Base-by-base conservation (phyloP, 2,329 filamentous ascomycete species). In the Exophiala mesophila region DNA sequence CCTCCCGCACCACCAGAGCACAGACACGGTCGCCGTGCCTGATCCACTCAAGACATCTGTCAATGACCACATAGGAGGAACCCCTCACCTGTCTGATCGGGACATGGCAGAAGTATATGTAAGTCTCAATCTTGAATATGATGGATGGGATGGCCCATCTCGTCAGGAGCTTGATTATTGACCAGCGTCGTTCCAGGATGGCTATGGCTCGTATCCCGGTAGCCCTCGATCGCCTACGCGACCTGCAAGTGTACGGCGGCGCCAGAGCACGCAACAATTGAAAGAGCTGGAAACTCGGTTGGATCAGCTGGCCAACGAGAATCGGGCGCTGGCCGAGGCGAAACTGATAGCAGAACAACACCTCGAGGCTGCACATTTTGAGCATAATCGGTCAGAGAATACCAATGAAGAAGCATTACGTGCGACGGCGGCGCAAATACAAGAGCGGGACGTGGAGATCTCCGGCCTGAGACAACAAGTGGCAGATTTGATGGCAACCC, bases 211-310 rank as follows among this genome's bases (percentile, higher is more conserved):
- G 70, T 87, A 85, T 67, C 86, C 66, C 33, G 66, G 78, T 61
- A 94, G 88, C 63, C 88, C 90, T 60, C 82, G 85, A 59, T 97
- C 92, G 59, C 92, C 92, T 41, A 94, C 88, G 56, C 82, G 90
- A 66, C 89, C 92, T 57, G 88, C 89, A 61, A 96, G 88, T 72
- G 85, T 98, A 78, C 89, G 90, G 57, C 89, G 90, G 62, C 86
- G 90, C 61, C 92, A 95, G 68, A 97, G 90, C 74, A 90, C 97
- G 82, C 90, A 97, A 69, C 81, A 90, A 41, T 81, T 97, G 48
- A 69, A 77, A 60, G 90, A 98, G 58, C 81, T 98, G 60, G 88
- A 97, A 71, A 74, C 78, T 47, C 80, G 78, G 58, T 77, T 98
- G 57, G 88, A 96, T 56, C 83, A 90, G 64, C 74, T 98, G 52